A percentile compares a stretch with the other conserved stretches of the same genome.
phyloP scores from a whole-genome alignment of 2,329 filamentous ascomycete species.

The Aureobasidium sp. region DNA sequence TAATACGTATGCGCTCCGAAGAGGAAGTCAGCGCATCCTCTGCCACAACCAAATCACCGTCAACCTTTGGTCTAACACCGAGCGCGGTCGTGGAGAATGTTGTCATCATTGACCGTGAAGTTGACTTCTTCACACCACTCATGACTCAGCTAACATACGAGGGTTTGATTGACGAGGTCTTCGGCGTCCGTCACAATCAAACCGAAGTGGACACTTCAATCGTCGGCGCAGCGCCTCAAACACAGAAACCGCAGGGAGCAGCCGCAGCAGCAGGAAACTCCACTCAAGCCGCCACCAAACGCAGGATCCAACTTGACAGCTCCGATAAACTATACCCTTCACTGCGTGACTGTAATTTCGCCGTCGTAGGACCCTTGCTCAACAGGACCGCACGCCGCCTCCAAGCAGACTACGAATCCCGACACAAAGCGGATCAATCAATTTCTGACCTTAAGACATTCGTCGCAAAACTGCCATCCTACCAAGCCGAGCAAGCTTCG shows the following conservation, averaged over 20 bases:
- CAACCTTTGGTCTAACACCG: constrained; percentile 63
- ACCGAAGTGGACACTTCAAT: constrained; percentile 87
- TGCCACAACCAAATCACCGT: constrained; percentile 35
- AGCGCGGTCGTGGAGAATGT: constrained; percentile 84
- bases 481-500: constrained; percentile 88
- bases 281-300: constrained; percentile 50
- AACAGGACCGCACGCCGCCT: constrained; percentile 86
- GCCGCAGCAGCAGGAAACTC: constrained; percentile 45
- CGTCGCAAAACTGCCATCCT: constrained; percentile 84
- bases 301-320: constrained; percentile 82
- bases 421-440: constrained; percentile 71
- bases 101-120: constrained; percentile 90
- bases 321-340: constrained; percentile 84
- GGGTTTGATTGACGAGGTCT: constrained; percentile 87
- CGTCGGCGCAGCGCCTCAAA: constrained; percentile 59
- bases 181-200: constrained; percentile 86
- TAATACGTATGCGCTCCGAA: constrained; percentile 88
- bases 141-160: constrained; percentile 96
- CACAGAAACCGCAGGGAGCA: constrained; percentile 28
- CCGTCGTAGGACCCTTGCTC: constrained; percentile 79
- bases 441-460: constrained; percentile 90
- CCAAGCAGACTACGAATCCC: constrained; percentile 78
- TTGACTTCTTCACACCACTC: constrained; percentile 85
- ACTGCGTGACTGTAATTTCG: constrained; percentile 87
- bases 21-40: constrained; percentile 53